Conservation (phyloP, 345 rosid genomes). For the Sisymbrium irio region DNA sequence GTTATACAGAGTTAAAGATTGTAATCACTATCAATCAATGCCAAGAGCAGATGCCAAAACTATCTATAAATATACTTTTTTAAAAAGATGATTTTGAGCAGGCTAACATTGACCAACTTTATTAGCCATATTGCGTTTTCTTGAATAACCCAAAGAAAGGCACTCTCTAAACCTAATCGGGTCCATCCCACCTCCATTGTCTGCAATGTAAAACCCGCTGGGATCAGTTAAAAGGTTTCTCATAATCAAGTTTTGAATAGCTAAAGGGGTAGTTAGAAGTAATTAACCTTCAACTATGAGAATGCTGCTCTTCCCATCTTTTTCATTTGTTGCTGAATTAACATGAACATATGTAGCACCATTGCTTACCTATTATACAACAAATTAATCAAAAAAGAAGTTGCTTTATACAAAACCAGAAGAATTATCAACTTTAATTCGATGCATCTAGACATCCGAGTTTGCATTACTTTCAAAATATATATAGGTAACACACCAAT, state of each 20-base stretch:
- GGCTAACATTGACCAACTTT: slow-evolving; percentile 77
- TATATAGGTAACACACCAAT: too few species aligned
- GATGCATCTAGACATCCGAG: neutral
- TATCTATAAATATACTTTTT: neutral
- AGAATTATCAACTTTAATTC: neutral
- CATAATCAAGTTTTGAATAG: neutral
- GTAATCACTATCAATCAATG: neutral
- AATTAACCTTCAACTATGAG: slow-evolving; percentile 25
- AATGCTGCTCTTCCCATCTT: slow-evolving; percentile 32
- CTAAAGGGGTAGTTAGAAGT: neutral
- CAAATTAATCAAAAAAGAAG: neutral
- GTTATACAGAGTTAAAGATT: neutral
- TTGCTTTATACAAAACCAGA: neutral
- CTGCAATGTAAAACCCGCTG: slow-evolving; percentile 34
- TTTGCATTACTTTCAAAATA: too few species aligned
- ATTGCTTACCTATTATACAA: slow-evolving; percentile 35
- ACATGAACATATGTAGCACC: slow-evolving; percentile 60
- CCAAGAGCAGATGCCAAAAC: neutral
- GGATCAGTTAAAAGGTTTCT: neutral
- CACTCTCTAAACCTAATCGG: slow-evolving; percentile 67
- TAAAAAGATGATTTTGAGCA: neutral
- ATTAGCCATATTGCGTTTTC: slow-evolving; percentile 65
- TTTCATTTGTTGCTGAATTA: slow-evolving; percentile 43
- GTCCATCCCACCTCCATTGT: slow-evolving; percentile 81
- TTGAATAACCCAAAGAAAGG: slow-evolving; percentile 84